Evolutionary conservation across 2,329 filamentous ascomycete species (phyloP), one percentile per base, ranked within the genome.

Genomic region (Cercospora sojina): DNA sequence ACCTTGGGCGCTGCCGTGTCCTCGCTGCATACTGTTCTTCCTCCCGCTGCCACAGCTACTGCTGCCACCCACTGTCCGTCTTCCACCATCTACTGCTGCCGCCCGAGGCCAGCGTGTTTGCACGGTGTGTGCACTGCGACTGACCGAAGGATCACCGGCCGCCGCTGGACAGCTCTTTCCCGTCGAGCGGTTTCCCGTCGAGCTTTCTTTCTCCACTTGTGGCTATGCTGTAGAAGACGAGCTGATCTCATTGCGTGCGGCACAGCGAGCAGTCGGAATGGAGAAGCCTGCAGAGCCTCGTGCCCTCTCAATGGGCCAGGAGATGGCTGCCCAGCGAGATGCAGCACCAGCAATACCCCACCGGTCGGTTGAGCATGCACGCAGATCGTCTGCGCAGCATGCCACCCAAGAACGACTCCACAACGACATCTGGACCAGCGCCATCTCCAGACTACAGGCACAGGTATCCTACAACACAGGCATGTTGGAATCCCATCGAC

Each of bases 401-500:
- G 64, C 62, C 25, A 53, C 63, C 32, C 47, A 56, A 32, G 70
- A 72, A n/a, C 66, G 67, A 16, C 31, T 62, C 5, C 61, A 72
- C 18, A 70, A 66, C 61, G 75, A 77, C 62, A 70, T 73, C 41
- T 78, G 76, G 76, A 69, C 73, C 43, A 79, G 81, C 66, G 80
- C 80, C 57, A 77, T 83, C 43, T 68, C 79, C 47, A 79, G 81
- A 13, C 71, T 84, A 49, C 82, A 84, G 70, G 80, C 80, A n/a
- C 82, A 84, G 68, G 79, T 83, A 29, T 79, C 81, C 10, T 79
- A 80, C 69, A 82, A 83, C 71, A 81, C 80, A 57, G 76, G 73
- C 60, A 75, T 78, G 69, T 75, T 80, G 41, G 77, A 80, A 29
- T 75, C 72, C 25, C 75, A 82, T 63, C 77, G 79, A 29, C 77